Conservation (phyloP, 148 eudicot species). For the Chenopodium album region DNA sequence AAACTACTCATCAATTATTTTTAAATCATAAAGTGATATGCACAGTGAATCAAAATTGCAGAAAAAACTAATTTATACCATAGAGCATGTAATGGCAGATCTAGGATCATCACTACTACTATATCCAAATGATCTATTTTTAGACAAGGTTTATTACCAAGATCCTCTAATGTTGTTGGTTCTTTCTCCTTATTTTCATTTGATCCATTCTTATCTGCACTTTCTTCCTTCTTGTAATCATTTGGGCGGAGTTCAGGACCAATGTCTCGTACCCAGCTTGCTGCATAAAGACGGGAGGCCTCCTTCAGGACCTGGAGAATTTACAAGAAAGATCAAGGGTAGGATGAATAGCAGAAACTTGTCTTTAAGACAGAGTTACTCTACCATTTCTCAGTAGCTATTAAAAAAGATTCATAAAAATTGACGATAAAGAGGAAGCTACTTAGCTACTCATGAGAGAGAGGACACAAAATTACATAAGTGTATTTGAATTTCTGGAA, state of each 20-base stretch:
- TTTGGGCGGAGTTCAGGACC: slow-evolving; percentile 87
- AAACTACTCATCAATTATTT: not conserved
- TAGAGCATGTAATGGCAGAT: not conserved
- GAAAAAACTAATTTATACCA: not conserved
- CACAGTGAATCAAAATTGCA: not conserved
- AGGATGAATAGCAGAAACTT: not conserved
- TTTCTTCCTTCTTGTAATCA: slow-evolving; percentile 57
- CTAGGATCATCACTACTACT: not conserved
- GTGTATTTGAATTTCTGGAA: not conserved
- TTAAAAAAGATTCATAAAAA: not conserved
- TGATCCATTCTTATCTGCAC: slow-evolving; percentile 34
- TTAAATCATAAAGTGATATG: not conserved
- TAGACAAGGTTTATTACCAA: slow-evolving; percentile 45
- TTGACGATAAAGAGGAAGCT: not conserved
- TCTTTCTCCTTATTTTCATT: slow-evolving; percentile 46
- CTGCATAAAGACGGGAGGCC: slow-evolving; percentile 77
- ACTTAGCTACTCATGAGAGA: not conserved
- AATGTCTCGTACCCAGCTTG: slow-evolving; percentile 95
- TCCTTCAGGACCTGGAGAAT: slow-evolving; percentile 62
- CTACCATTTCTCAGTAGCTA: not conserved
- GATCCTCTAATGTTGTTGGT: slow-evolving; percentile 81
- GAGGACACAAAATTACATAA: not conserved
- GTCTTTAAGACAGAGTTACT: not conserved
- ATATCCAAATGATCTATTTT: not conserved
- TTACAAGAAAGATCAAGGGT: not conserved